Evolutionary conservation across 192 early-diverging fungal genomes (phyloP).

Genomic region (Entomortierella beljakovae): DNA sequence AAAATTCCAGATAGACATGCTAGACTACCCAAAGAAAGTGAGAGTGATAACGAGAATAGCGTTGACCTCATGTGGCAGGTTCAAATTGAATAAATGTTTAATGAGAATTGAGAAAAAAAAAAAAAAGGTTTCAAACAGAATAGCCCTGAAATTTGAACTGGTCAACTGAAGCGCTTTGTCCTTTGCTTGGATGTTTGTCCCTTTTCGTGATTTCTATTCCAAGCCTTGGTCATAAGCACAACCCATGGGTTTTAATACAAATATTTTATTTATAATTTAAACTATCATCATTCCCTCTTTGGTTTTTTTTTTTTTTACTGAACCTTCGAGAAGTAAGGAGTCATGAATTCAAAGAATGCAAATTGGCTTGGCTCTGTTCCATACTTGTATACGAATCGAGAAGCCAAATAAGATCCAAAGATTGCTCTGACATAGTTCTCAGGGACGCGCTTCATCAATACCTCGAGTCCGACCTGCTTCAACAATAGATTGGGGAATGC

Average conservation of each 20-base stretch:
- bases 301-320: constrained; percentile 5
- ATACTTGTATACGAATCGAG: constrained; percentile 96
- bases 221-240: not conserved
- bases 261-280: not conserved
- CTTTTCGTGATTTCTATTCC: not conserved
- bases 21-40: not conserved
- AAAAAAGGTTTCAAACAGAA: no score
- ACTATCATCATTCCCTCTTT: not conserved
- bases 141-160: no score
- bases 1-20: not conserved
- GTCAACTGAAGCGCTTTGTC: no score
- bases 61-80: not conserved
- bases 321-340: constrained; percentile 57
- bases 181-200: no score
- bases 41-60: not conserved
- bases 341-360: constrained; percentile 98
- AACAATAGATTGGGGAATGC: constrained; percentile 95
- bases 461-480: constrained; percentile 88
- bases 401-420: constrained; percentile 96
- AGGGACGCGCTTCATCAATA: constrained; percentile 89
- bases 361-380: constrained; percentile 94
- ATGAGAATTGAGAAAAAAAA: not conserved
- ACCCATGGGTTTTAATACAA: not conserved
- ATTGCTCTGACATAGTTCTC: constrained; percentile 96
- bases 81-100: not conserved